Percentiles rank a stretch among this genome's conserved stretches.
phyloP scores from a whole-genome alignment of 208 protist genomes.

The Acanthamoeba lenticulata region DNA sequence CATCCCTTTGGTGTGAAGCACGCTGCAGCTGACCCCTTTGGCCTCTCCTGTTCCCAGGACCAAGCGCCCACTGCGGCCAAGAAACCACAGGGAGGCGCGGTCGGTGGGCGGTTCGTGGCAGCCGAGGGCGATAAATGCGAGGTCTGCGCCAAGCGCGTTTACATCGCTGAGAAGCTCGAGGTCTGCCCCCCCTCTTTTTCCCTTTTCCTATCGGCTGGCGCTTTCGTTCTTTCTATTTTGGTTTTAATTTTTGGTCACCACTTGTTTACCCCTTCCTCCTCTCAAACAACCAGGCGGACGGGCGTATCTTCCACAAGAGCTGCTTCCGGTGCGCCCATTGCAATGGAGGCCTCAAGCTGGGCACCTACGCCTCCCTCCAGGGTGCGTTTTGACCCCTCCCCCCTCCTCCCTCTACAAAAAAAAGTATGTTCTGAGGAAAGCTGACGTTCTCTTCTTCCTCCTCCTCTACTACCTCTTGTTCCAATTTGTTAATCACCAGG shows the following conservation, averaged over 20 bases:
- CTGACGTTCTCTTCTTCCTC: background rate
- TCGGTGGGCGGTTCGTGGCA: background rate
- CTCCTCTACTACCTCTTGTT: background rate
- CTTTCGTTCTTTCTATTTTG: too few relatives aligned
- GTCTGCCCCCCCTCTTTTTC: background rate
- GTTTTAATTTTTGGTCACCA: too few relatives aligned
- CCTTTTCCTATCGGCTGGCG: background rate
- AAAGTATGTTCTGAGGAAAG: too few relatives aligned
- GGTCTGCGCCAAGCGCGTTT: slow-evolving; percentile 21
- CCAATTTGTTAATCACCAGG: background rate
- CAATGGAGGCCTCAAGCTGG: background rate
- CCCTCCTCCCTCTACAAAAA: background rate
- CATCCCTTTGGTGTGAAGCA: too few relatives aligned
- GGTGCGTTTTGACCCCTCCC: too few relatives aligned
- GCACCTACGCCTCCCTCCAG: background rate
- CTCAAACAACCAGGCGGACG: background rate
- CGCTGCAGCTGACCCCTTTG: too few relatives aligned
- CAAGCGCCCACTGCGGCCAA: background rate
- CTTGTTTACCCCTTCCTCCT: too few relatives aligned
- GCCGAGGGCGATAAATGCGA: background rate
- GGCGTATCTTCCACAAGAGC: slow-evolving; percentile 7
- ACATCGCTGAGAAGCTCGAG: background rate
- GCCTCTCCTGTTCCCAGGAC: background rate
- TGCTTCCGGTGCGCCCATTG: slow-evolving; percentile 33
- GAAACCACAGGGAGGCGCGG: background rate